These are phyloP conservation scores for Calocybe gambosa DNA, from an alignment of 1,284 basidiomycete genomes.

Conservation along the genomic window DNA sequence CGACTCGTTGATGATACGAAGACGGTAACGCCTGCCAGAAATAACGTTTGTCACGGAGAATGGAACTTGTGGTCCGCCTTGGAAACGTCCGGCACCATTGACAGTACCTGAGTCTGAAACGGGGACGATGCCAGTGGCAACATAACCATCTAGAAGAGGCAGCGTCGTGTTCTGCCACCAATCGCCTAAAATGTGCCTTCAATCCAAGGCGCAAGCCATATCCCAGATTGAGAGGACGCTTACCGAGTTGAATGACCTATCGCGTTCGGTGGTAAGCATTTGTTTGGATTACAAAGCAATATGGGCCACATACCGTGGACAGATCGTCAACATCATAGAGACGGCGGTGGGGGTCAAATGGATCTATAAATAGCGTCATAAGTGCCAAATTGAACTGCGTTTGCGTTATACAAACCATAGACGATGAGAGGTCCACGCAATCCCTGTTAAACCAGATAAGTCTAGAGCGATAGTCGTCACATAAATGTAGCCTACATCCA, in stretches of 20 bases:
- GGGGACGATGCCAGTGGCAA: slow-evolving; percentile 21
- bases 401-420: slow-evolving; percentile 16
- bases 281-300: background rate
- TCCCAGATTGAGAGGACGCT: background rate
- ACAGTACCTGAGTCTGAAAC: slow-evolving; percentile 29
- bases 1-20: slow-evolving; percentile 44
- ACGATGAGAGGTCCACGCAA: slow-evolving; percentile 22
- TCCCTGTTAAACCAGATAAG: slow-evolving; percentile 12
- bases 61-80: slow-evolving; percentile 22
- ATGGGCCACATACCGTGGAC: slow-evolving; percentile 16
- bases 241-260: slow-evolving; percentile 14
- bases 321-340: slow-evolving; percentile 22
- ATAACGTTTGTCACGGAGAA: slow-evolving; percentile 29
- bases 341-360: slow-evolving; percentile 13
- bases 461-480: background rate
- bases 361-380: slow-evolving; percentile 10
- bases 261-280: background rate
- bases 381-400: background rate
- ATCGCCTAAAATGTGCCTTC: slow-evolving; percentile 16
- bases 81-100: slow-evolving; percentile 35
- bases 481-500: slow-evolving; percentile 13
- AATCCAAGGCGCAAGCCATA: background rate
- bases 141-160: slow-evolving; percentile 15
- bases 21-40: slow-evolving; percentile 36
- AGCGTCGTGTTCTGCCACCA: slow-evolving; percentile 21